Evolutionary conservation across 108 stramenopile genomes (phyloP), one percentile per base, ranked within the genome.

Genomic region (Cylindrotheca fusiformis): DNA sequence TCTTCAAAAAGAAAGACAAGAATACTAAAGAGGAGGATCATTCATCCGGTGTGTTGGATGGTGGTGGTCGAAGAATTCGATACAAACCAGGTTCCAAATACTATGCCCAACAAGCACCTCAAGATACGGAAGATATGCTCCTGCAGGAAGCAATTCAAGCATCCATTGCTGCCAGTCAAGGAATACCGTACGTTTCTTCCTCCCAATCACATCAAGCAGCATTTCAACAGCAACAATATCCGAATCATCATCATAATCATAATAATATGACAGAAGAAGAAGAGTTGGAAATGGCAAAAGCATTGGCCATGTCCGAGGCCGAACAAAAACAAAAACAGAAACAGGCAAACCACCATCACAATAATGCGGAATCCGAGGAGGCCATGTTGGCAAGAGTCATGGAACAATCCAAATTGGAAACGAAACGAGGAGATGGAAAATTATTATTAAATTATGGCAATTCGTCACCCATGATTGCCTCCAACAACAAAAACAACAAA

Each of bases 261-360:
- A 14, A 41, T 41, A 14, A 41, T 10, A 41, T 41, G 36, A 14
- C 36, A 6, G 14, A 10, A 14, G 36, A 6, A 41, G 10, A 41
- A 14, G 36, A 6, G 36, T 41, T 41, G 36, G 14, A 14, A 6
- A 41, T 41, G 36, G 80, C 78, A 12, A 73, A 48, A 50, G 76
- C 75, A n/a, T 47, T 81, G 21, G 79, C 75, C 56, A 20, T 81
- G 32, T 73, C 80, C 1, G 74, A 72, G 32, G 68, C 74, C 32
- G 61, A n/a, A 51, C 27, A 48, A 48, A 22, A 20, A 44, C 24
- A 75, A 50, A 61, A 4, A 17, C 19, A 4, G 46, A 24, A 46
- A 4, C 23, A 17, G 1, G 4, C 28, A 21, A 5, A 20, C 2
- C 12, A 29, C 6, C 14, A 10, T 27, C 33, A 32, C 22, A 28